A percentile compares a stretch with the other conserved stretches of the same genome.
phyloP scores from a whole-genome alignment of 2,329 filamentous ascomycete genomes.

The Coniella vitis region DNA sequence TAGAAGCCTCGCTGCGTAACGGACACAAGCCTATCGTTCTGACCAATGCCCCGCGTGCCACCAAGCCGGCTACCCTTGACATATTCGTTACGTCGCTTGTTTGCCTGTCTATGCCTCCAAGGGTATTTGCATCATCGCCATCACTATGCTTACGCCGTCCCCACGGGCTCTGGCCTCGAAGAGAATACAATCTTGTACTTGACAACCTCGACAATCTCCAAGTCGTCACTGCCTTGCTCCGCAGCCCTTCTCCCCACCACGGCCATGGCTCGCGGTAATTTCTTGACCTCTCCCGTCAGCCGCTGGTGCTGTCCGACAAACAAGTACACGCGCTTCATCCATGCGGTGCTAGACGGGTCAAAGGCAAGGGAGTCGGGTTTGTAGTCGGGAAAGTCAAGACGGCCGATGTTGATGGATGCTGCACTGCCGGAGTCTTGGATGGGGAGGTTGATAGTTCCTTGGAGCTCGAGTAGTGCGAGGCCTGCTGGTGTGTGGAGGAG shows the following conservation, averaged over 20 bases:
- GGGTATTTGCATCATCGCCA: too few species aligned
- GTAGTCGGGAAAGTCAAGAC: conserved; percentile 49
- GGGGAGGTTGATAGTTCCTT: conserved; percentile 82
- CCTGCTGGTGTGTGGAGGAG: conserved; percentile 84
- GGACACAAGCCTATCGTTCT: too few species aligned
- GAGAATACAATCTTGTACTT: conserved; percentile 84
- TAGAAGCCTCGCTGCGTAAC: too few species aligned
- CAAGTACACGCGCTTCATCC: conserved; percentile 87
- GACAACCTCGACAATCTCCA: conserved; percentile 84
- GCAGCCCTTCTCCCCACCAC: conserved; percentile 55
- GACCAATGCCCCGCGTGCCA: too few species aligned
- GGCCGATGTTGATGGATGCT: conserved; percentile 32
- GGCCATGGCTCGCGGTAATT: conserved; percentile 69
- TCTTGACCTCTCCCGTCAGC: conserved; percentile 84
- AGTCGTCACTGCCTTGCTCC: conserved; percentile 46
- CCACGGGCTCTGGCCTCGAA: conserved; percentile 77
- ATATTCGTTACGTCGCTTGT: too few species aligned
- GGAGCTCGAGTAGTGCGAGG: conserved; percentile 83
- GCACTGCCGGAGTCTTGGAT: conserved; percentile 23
- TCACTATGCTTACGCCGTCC: conserved; percentile 26
- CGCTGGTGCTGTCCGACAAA: conserved; percentile 87
- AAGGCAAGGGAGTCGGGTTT: conserved; percentile 36
- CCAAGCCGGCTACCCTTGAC: too few species aligned
- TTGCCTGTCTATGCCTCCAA: too few species aligned
- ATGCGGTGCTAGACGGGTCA: conserved; percentile 52